Percentiles rank a stretch among this genome's conserved stretches.
Conservation (phyloP, 805 yeast species). For the Maudiozyma turicensis region DNA sequence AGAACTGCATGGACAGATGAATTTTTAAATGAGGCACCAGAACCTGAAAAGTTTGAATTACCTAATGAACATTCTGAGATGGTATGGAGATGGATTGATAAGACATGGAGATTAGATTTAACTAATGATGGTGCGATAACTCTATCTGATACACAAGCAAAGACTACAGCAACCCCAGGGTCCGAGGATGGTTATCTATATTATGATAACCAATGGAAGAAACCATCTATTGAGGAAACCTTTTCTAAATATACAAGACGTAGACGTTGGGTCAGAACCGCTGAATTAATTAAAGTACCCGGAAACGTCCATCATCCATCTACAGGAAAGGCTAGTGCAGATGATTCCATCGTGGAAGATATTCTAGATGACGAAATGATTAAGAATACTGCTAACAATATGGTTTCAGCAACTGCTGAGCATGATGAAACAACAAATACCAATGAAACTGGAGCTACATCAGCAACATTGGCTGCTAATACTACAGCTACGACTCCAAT, state of each 20-base stretch:
- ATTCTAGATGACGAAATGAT: background rate
- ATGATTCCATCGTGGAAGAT: background rate
- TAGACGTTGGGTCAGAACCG: conserved; percentile 93
- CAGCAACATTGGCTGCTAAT: background rate
- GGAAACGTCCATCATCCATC: background rate
- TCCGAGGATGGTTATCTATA: conserved; percentile 80
- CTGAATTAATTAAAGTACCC: conserved; percentile 52
- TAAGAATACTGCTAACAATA: background rate
- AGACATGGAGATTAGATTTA: conserved; percentile 82
- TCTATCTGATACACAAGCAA: conserved; percentile 48
- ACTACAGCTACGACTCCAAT: background rate
- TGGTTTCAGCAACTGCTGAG: too few species aligned
- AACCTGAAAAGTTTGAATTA: conserved; percentile 70
- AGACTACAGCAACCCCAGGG: conserved; percentile 54
- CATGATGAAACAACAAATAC: background rate
- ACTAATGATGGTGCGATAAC: conserved; percentile 83
- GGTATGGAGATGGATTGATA: conserved; percentile 93
- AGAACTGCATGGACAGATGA: conserved; percentile 97
- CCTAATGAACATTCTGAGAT: conserved; percentile 70
- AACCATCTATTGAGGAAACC: conserved; percentile 77
- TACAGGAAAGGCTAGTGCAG: background rate
- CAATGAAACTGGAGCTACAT: background rate
- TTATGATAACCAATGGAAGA: conserved; percentile 89
- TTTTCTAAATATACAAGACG: conserved; percentile 87
- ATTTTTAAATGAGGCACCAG: conserved; percentile 73